Percentiles rank a stretch among this genome's conserved stretches.
Evolutionary conservation across 176 grass and related monocot species (phyloP).

Genomic region (Aegilops bicornis): DNA sequence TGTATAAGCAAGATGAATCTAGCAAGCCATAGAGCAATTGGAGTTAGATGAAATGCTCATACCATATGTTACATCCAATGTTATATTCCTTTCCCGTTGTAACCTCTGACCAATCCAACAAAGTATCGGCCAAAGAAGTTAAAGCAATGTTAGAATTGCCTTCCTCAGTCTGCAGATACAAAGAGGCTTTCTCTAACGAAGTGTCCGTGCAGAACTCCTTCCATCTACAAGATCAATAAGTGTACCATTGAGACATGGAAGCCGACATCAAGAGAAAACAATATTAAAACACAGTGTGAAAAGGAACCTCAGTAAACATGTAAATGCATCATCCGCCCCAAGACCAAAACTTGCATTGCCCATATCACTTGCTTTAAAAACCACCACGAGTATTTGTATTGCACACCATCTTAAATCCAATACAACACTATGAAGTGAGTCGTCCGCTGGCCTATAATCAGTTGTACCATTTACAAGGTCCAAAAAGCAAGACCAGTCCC

Average conservation of each 20-base stretch:
- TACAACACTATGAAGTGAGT: slow-evolving; percentile 27
- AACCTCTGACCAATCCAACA: slow-evolving; percentile 34
- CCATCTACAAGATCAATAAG: slow-evolving; percentile 56
- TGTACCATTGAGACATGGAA: not conserved
- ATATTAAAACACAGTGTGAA: slow-evolving; percentile 20
- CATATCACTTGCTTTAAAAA: slow-evolving; percentile 71
- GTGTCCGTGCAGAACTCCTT: slow-evolving; percentile 81
- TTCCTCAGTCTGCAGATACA: slow-evolving; percentile 56
- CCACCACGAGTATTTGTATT: slow-evolving; percentile 69
- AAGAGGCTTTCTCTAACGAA: slow-evolving; percentile 85
- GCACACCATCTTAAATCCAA: slow-evolving; percentile 79
- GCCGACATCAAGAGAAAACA: slow-evolving; percentile 24
- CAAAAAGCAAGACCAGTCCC: slow-evolving; percentile 92
- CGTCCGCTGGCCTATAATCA: slow-evolving; percentile 46
- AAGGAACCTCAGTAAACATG: slow-evolving; percentile 72
- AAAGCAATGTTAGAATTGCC: slow-evolving; percentile 14
- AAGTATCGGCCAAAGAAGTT: slow-evolving; percentile 51
- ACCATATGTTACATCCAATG: slow-evolving; percentile 43
- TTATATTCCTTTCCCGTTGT: slow-evolving; percentile 20
- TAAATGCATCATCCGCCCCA: slow-evolving; percentile 59
- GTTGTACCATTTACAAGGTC: slow-evolving; percentile 53
- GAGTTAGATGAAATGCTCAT: slow-evolving; percentile 23
- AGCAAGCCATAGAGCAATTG: slow-evolving; percentile 9
- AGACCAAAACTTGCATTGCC: slow-evolving; percentile 71
- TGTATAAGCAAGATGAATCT: slow-evolving; percentile 18